A percentile compares a stretch with the other conserved stretches of the same genome.
Conservation (phyloP, 2,329 filamentous ascomycete genomes). For the Alternaria gaisen region DNA sequence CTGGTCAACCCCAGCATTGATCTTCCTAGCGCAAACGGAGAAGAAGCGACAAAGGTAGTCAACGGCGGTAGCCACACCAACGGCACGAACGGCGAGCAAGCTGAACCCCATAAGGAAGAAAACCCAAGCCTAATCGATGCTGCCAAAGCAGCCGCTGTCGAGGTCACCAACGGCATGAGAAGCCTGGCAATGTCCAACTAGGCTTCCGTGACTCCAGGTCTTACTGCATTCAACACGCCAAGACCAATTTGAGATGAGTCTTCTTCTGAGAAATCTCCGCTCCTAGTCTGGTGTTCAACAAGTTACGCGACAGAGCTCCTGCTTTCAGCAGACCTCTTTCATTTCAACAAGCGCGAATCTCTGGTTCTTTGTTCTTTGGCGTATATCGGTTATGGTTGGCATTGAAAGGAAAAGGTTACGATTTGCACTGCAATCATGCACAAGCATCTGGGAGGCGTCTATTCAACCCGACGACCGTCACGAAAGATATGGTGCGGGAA, state of each 20-base stretch:
- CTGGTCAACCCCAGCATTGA: constrained; percentile 31
- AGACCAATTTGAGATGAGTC: constrained; percentile 28
- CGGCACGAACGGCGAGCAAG: constrained; percentile 26
- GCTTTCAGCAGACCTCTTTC: constrained; percentile 34
- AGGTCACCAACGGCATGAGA: constrained; percentile 44
- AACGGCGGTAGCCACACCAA: constrained; percentile 20
- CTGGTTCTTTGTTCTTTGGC: constrained; percentile 1
- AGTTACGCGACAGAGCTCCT: constrained; percentile 10
- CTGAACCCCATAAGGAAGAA: constrained; percentile 24
- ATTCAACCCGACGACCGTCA: constrained; percentile 53
- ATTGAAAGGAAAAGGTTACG: background rate
- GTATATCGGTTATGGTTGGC: background rate
- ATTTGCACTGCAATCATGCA: constrained; percentile 11
- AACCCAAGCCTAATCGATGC: constrained; percentile 33
- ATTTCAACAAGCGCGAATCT: constrained; percentile 32
- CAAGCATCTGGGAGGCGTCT: constrained; percentile 48
- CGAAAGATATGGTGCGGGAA: constrained; percentile 26
- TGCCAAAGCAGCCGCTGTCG: constrained; percentile 39
- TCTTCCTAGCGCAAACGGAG: constrained; percentile 19
- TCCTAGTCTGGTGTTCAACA: constrained; percentile 11
- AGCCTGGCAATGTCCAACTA: constrained; percentile 38
- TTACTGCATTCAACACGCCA: constrained; percentile 48
- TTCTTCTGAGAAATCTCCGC: constrained; percentile 4
- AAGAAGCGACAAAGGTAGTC: constrained; percentile 9
- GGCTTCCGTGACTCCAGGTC: constrained; percentile 26